Evolutionary conservation across 2,329 filamentous ascomycete species (phyloP).

Genomic region (Ceratocystiopsis sp.): DNA sequence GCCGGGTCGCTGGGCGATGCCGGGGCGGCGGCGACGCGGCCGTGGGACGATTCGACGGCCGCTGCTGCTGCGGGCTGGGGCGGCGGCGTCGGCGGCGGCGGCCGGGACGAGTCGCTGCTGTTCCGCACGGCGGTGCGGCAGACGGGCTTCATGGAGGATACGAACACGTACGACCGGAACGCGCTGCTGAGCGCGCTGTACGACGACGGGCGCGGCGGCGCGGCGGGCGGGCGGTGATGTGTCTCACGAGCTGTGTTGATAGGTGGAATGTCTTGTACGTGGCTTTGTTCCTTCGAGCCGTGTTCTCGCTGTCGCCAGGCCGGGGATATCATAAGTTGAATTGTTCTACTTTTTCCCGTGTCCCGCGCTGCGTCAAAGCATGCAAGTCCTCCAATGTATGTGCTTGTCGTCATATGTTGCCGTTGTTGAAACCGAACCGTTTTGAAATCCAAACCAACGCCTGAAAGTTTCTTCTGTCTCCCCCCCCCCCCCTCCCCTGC

Average conservation of each 20-base stretch:
- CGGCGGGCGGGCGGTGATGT: too few species aligned
- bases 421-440: too few species aligned
- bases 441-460: not conserved
- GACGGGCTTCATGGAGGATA: slow-evolving; percentile 9
- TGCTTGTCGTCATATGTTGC: too few species aligned
- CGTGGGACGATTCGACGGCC: slow-evolving; percentile 10
- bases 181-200: slow-evolving; percentile 10
- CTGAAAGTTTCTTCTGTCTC: not conserved
- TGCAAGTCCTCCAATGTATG: too few species aligned
- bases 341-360: slow-evolving; percentile 6
- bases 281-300: too few species aligned
- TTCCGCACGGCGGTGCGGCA: slow-evolving; percentile 10
- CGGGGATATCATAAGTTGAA: slow-evolving; percentile 16
- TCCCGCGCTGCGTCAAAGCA: too few species aligned
- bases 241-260: too few species aligned
- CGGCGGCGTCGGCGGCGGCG: too few species aligned
- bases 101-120: slow-evolving; percentile 10
- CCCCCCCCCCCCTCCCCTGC: not conserved
- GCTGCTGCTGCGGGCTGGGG: slow-evolving; percentile 5
- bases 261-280: too few species aligned
- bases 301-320: too few species aligned
- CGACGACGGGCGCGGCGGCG: not conserved
- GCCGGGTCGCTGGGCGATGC: too few species aligned
- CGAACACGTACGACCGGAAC: slow-evolving; percentile 10
- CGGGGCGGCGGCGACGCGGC: not conserved